Evolutionary conservation across 805 yeast genomes (phyloP).

Genomic region (Kurtzmaniella fragi): DNA sequence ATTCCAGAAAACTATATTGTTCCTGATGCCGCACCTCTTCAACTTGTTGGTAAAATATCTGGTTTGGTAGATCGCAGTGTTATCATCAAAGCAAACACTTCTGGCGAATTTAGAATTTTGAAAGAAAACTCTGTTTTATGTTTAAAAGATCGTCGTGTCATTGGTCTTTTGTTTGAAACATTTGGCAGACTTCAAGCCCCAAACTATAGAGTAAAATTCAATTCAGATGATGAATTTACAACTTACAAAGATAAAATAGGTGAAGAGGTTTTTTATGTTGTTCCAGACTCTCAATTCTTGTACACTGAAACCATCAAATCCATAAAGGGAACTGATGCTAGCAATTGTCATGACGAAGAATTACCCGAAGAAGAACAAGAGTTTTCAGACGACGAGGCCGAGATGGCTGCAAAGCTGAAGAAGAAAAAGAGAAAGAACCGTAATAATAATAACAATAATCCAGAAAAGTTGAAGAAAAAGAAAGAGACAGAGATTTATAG

Average conservation of each 20-base stretch:
- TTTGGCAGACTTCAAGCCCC: conserved; percentile 87
- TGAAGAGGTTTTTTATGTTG: conserved; percentile 65
- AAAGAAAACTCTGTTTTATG: conserved; percentile 80
- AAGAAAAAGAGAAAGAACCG: conserved; percentile 47
- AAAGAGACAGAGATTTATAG: conserved; percentile 12
- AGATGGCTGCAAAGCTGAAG: conserved; percentile 60
- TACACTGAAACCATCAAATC: conserved; percentile 68
- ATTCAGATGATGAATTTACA: conserved; percentile 43
- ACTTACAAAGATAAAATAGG: conserved; percentile 47
- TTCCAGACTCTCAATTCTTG: conserved; percentile 72
- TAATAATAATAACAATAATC: conserved; percentile 1
- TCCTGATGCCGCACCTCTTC: conserved; percentile 57
- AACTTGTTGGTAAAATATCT: conserved; percentile 63
- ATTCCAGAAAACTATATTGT: conserved; percentile 65
- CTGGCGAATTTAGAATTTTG: conserved; percentile 82
- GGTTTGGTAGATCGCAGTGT: conserved; percentile 69
- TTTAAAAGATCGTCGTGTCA: conserved; percentile 58
- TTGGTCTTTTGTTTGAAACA: conserved; percentile 82
- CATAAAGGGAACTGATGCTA: conserved; percentile 88
- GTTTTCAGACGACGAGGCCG: conserved; percentile 91
- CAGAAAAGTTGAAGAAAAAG: not conserved
- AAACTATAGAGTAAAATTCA: conserved; percentile 68
- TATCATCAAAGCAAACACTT: conserved; percentile 62
- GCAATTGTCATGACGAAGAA: conserved; percentile 93
- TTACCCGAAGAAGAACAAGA: conserved; percentile 90